These are phyloP conservation scores for Pogostemon cablin DNA, from an alignment of 257 asterid genomes.

Conservation along the genomic window DNA sequence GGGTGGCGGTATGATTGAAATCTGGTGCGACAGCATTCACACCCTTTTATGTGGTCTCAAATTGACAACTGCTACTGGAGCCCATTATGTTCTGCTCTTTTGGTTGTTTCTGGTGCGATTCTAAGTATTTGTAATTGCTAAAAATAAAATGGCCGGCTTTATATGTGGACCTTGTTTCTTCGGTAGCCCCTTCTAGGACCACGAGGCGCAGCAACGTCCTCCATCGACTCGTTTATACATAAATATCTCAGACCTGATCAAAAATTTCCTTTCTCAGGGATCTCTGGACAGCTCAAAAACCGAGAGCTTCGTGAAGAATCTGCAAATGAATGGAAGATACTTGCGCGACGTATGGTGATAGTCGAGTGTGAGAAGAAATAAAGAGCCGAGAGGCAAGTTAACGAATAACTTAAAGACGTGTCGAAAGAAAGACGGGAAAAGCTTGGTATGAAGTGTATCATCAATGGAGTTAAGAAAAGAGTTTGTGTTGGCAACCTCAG, in stretches of 20 bases:
- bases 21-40: slow-evolving; percentile 34
- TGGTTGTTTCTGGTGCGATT: slow-evolving; percentile 17
- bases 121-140: slow-evolving; percentile 8
- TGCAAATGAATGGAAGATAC: slow-evolving; percentile 59
- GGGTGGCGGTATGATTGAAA: slow-evolving; percentile 4
- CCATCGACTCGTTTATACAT: too few species aligned
- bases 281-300: slow-evolving; percentile 62
- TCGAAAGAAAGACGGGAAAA: neutral
- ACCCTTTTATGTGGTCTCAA: slow-evolving; percentile 29
- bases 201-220: too few species aligned
- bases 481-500: slow-evolving; percentile 18
- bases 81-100: neutral
- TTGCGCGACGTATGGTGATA: slow-evolving; percentile 63
- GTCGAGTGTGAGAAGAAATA: neutral
- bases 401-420: neutral
- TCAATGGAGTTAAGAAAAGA: slow-evolving; percentile 22
- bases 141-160: neutral
- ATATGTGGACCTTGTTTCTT: neutral
- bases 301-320: slow-evolving; percentile 65
- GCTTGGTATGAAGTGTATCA: slow-evolving; percentile 6
- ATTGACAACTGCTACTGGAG: slow-evolving; percentile 20
- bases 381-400: slow-evolving; percentile 14
- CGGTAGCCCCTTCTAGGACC: too few species aligned
- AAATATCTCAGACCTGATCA: neutral
- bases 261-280: slow-evolving; percentile 40